Base-by-base conservation (phyloP, 179 eudicot species). In the Heliamphora pulchella region DNA sequence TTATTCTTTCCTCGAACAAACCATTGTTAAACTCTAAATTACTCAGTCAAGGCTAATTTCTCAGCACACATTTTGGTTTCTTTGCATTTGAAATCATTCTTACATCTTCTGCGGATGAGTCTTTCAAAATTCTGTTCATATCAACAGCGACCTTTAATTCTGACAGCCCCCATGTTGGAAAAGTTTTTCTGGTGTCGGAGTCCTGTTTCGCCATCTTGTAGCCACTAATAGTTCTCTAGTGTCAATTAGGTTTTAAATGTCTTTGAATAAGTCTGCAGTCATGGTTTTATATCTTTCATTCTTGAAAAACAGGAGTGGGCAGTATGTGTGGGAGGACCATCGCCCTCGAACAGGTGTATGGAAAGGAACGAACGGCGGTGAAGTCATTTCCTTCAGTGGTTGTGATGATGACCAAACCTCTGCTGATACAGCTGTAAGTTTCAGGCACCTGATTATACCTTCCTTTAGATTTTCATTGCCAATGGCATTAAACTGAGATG, bases 331-430 rank as follows among this genome's bases (percentile, higher is more conserved):
- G 98, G 99, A 96, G 83, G 98, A 94, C 85, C 99, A 92, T 86
- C 93, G 96, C 66, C 99, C 99, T 69, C 89, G 87, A 81, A 89
- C 98, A 70, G 99, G 99, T 64, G 86, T 88, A 48, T 94, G 96
- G 97, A 96, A 96, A 89, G 99, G 99, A 83, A 85, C 94, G 54
- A 86, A 66, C 78, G 99, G 99, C 57, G 99, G 99, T 68, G 99
- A 96, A 92, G 99, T 85, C 68, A 81, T 96, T 76, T 96, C 98
- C 68, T 90, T 96, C 77, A 94, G 99, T 82, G 99, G 99, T 59
- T 96, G 99, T 84, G 98, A 96, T 81, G 99, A 96, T 82, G 80
- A 94, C 82, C 99, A 96, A 82, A 94, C 96, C 80, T 94, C 99
- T 79, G 99, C 98, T 65, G 99, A 94, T 87, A 96, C 97, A 80